Conservation (phyloP, 2,329 filamentous ascomycete species). For the Penicillium thymicola region DNA sequence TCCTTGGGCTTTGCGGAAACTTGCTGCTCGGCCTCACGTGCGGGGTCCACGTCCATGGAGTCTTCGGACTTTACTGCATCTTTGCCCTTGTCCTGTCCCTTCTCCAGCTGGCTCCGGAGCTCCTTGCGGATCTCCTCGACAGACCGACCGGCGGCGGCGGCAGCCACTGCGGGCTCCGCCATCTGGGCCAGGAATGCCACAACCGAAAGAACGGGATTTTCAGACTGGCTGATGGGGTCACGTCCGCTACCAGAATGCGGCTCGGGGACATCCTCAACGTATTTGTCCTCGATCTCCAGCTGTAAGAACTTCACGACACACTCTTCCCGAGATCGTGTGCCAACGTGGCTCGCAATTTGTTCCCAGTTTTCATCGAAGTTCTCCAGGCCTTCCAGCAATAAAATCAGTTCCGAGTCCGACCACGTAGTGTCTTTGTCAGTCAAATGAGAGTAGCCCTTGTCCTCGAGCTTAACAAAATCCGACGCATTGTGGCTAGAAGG, state of each 20-base stretch:
- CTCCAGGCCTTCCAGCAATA: slow-evolving; percentile 86
- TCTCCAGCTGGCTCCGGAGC: slow-evolving; percentile 74
- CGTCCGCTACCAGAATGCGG: slow-evolving; percentile 72
- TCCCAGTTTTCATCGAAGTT: slow-evolving; percentile 95
- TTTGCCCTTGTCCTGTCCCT: slow-evolving; percentile 50
- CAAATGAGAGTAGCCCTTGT: slow-evolving; percentile 74
- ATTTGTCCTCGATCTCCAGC: slow-evolving; percentile 96
- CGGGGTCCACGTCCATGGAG: slow-evolving; percentile 56
- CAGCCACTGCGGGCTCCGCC: slow-evolving; percentile 83
- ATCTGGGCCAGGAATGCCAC: slow-evolving; percentile 90
- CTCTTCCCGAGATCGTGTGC: slow-evolving; percentile 87
- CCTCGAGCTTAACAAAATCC: slow-evolving; percentile 86
- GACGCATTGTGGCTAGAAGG: slow-evolving; percentile 72
- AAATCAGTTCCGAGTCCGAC: slow-evolving; percentile 85
- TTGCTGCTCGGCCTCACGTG: slow-evolving; percentile 30
- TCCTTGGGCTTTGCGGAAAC: slow-evolving; percentile 43
- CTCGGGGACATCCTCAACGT: slow-evolving; percentile 72
- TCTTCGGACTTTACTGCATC: slow-evolving; percentile 54
- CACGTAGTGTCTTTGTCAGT: slow-evolving; percentile 82
- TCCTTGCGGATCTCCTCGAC: slow-evolving; percentile 80
- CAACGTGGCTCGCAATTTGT: slow-evolving; percentile 86
- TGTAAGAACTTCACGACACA: slow-evolving; percentile 96
- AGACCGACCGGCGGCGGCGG: slow-evolving; percentile 83
- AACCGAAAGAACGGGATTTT: slow-evolving; percentile 96
- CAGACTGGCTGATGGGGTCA: slow-evolving; percentile 83